Evolutionary conservation across 352 stramenopile species (phyloP).

Genomic region (Halophytophthora polymorphica): DNA sequence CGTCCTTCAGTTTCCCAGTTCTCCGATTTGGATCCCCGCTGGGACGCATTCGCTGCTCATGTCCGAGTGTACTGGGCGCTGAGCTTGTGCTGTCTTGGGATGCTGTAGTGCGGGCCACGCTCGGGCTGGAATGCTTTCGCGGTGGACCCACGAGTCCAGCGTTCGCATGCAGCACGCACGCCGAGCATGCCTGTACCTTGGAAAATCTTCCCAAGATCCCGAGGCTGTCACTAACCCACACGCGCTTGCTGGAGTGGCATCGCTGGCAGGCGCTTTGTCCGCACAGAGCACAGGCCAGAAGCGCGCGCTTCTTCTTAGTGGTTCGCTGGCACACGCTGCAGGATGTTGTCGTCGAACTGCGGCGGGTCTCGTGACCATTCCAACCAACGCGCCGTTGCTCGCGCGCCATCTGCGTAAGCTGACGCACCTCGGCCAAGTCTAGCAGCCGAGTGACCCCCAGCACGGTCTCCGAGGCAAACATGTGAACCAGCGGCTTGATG

Average conservation of each 20-base stretch:
- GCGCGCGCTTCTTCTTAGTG: slow-evolving; percentile 27
- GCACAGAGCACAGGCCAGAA: slow-evolving; percentile 46
- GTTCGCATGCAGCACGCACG: slow-evolving; percentile 38
- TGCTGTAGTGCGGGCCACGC: slow-evolving; percentile 7
- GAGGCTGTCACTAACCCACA: slow-evolving; percentile 40
- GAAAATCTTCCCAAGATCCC: slow-evolving; percentile 45
- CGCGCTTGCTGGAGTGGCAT: slow-evolving; percentile 36
- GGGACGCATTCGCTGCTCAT: too few species aligned
- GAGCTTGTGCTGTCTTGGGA: slow-evolving; percentile 18
- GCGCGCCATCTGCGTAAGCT: slow-evolving; percentile 50
- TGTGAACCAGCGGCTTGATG: slow-evolving; percentile 33
- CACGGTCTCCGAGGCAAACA: slow-evolving; percentile 39
- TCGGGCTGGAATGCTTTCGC: slow-evolving; percentile 13
- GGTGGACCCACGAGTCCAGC: slow-evolving; percentile 21
- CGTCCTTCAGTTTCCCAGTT: too few species aligned
- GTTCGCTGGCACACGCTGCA: slow-evolving; percentile 39
- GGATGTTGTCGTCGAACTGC: background rate
- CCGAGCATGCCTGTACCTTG: slow-evolving; percentile 38
- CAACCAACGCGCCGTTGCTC: slow-evolving; percentile 26
- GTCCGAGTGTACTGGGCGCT: background rate
- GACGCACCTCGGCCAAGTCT: slow-evolving; percentile 50
- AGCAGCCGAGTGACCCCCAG: slow-evolving; percentile 44
- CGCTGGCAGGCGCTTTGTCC: slow-evolving; percentile 43
- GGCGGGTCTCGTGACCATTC: background rate
- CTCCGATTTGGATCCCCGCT: too few species aligned